A percentile compares a stretch with the other conserved stretches of the same genome.
Conservation (phyloP, 2,329 filamentous ascomycete species). For the Talaromyces atroroseus region DNA sequence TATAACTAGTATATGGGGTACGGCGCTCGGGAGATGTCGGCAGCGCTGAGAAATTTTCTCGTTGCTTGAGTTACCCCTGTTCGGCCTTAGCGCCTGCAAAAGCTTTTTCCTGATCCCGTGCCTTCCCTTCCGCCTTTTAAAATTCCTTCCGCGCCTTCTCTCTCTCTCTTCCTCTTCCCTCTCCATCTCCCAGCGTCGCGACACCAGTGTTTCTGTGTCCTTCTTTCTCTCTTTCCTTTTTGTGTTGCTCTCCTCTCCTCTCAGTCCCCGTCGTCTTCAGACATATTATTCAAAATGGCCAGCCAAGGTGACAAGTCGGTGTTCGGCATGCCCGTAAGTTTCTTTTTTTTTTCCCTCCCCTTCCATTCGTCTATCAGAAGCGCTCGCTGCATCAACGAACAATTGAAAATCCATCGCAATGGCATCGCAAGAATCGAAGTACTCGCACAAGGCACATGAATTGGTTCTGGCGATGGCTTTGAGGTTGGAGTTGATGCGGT, state of each 20-base stretch:
- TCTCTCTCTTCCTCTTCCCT: constrained; percentile 33
- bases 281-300: constrained; percentile 41
- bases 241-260: constrained; percentile 31
- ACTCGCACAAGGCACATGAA: neutral
- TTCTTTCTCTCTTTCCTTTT: constrained; percentile 24
- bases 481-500: constrained; percentile 4
- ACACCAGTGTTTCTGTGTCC: neutral
- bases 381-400: constrained; percentile 11
- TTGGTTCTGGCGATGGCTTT: constrained; percentile 13
- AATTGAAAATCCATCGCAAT: constrained; percentile 8
- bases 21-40: constrained; percentile 36
- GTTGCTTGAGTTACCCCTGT: constrained; percentile 6
- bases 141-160: constrained; percentile 33
- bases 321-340: constrained; percentile 49
- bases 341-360: constrained; percentile 13
- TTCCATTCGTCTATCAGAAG: neutral
- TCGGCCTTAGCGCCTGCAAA: constrained; percentile 12
- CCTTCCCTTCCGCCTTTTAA: constrained; percentile 32
- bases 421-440: constrained; percentile 3
- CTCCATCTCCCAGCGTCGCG: constrained; percentile 20
- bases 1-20: neutral
- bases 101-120: constrained; percentile 21
- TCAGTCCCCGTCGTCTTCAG: constrained; percentile 33
- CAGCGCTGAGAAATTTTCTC: constrained; percentile 15
- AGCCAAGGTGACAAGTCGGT: constrained; percentile 50